A percentile compares a stretch with the other conserved stretches of the same genome.
These are phyloP conservation scores for Linum usitatissimum DNA, from an alignment of 345 rosid genomes.

Conservation along the genomic window DNA sequence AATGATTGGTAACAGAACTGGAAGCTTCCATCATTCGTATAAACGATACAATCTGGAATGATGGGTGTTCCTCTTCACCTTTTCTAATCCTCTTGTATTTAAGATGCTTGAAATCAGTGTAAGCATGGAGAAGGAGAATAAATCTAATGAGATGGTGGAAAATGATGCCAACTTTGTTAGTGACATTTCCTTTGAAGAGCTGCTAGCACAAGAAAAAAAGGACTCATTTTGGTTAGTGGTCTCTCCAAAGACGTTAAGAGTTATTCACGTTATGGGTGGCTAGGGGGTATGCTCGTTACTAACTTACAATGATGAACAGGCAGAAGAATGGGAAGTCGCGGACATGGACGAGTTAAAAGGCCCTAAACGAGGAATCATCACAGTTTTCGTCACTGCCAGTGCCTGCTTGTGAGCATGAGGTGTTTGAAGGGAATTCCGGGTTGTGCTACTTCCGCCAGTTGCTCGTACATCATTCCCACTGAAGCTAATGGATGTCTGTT, in stretches of 20 bases:
- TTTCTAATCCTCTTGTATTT: neutral
- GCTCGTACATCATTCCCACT: neutral
- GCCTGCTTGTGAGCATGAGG: constrained; percentile 1
- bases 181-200: constrained; percentile 82
- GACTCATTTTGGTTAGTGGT: constrained; percentile 69
- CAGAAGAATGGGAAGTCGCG: constrained; percentile 63
- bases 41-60: no score
- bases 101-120: constrained; percentile 73
- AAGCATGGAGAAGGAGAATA: constrained; percentile 46
- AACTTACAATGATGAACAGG: constrained; percentile 33
- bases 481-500: neutral
- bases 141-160: constrained; percentile 25
- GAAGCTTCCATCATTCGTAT: no score
- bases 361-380: neutral
- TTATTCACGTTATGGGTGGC: neutral
- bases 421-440: neutral
- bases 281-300: neutral
- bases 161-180: constrained; percentile 29
- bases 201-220: constrained; percentile 81
- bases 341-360: constrained; percentile 27
- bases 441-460: neutral
- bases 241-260: neutral
- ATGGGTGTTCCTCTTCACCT: neutral
- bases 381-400: constrained; percentile 6
- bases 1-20: no score